Evolutionary conservation across 164 flowering plant genomes (phyloP).

Genomic region (Vitis vinifera): DNA sequence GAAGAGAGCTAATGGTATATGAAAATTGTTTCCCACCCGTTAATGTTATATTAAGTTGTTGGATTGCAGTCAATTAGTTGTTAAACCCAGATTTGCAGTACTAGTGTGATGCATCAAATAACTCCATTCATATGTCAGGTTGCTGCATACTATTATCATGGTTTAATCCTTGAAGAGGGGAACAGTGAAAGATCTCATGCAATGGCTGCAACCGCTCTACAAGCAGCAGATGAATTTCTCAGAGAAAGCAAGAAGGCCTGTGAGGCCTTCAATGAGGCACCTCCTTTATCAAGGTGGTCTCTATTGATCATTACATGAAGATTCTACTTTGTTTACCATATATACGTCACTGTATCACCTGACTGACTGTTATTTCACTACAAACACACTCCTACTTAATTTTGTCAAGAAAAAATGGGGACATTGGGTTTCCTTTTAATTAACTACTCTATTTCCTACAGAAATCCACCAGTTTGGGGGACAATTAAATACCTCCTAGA

Average conservation of each 20-base stretch:
- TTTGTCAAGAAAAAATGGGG: too few relatives aligned
- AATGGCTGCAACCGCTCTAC: slow-evolving; percentile 94
- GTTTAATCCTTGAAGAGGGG: slow-evolving; percentile 92
- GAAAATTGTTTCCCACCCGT: too few relatives aligned
- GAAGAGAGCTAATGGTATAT: too few relatives aligned
- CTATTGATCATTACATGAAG: background rate
- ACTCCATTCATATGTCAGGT: slow-evolving; percentile 47
- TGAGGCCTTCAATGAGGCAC: slow-evolving; percentile 64
- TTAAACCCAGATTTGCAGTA: too few relatives aligned
- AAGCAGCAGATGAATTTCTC: slow-evolving; percentile 89
- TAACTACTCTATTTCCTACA: background rate
- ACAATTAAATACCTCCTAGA: background rate
- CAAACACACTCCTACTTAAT: too few relatives aligned
- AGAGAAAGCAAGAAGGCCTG: slow-evolving; percentile 77
- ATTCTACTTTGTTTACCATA: too few relatives aligned
- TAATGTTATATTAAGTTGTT: too few relatives aligned
- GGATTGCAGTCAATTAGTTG: too few relatives aligned
- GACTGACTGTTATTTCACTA: too few relatives aligned
- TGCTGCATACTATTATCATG: slow-evolving; percentile 97
- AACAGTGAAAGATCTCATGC: slow-evolving; percentile 90
- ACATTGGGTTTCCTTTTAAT: too few relatives aligned
- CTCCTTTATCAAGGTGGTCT: slow-evolving; percentile 78
- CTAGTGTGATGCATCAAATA: too few relatives aligned
- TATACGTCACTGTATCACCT: too few relatives aligned
- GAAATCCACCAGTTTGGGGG: slow-evolving; percentile 1